Base-by-base conservation (phyloP, 139 green algal species). In the Eudorina sp. region DNA sequence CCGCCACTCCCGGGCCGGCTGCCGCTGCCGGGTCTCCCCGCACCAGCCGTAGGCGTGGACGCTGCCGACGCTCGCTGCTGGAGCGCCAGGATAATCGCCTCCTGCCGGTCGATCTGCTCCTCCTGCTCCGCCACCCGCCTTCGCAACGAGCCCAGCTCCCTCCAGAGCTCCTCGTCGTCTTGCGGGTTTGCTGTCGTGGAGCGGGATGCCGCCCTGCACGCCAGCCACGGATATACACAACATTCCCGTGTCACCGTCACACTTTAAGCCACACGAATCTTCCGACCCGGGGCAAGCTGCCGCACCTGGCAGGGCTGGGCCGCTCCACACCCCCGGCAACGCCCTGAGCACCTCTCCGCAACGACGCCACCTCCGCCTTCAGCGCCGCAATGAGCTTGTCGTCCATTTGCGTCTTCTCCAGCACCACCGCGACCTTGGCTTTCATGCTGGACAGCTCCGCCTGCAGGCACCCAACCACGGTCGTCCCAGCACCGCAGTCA, bases 381-480 rank as follows among this genome's bases (percentile, higher is more conserved):
- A 96, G 82, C 21, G 93, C 94, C 36, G 85, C 62, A 31, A 97
- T 95, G 23, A 97, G 92, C 62, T 85, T 89, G 90, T 95, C 93
- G 80, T 97, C 94, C 64, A 91, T 97, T 9, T 81, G 38, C 18
- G 89, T 93, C 85, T 97, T 97, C 19, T 92, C 86, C 68, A 97
- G 85, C 31, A 96, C 85, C 19, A 96, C 87, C 21, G 79, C 62
- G 38, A 96, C 80, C 90, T 95, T 96, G 11, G 91, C 70, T 53
- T 89, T 93, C 46, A 94, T 29, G 64, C 53, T 60, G 29, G 81
- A 76, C 45, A 93, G 76, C 91, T 95, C 90, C 36, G 62, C 62
- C 62, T 72, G n/a, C 62, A 72, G 19, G 55, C 23, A 66, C 55
- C 4, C 29, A 23, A n/a, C n/a, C n/a, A n/a, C n/a, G n/a, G n/a